A percentile compares a stretch with the other conserved stretches of the same genome.
phyloP scores from a whole-genome alignment of 148 eudicot genomes.

The Persicaria maculosa region DNA sequence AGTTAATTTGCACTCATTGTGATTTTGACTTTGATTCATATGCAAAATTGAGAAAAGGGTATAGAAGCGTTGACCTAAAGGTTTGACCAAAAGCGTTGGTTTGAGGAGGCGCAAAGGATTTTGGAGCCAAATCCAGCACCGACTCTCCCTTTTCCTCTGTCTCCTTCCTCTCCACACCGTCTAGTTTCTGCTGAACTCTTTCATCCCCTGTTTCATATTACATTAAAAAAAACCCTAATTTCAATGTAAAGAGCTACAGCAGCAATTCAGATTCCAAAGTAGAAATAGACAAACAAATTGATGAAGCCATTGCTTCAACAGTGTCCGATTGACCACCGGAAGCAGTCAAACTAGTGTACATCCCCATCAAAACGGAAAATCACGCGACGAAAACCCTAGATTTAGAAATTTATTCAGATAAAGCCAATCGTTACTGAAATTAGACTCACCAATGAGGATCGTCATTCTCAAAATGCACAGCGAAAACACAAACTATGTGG shows the following conservation, averaged over 20 bases:
- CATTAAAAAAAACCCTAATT: not conserved
- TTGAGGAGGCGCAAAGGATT: conserved; percentile 24
- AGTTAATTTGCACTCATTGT: too few relatives aligned
- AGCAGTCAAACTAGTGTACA: not conserved
- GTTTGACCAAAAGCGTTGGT: conserved; percentile 69
- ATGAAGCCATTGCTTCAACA: not conserved
- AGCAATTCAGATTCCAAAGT: not conserved
- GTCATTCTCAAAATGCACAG: conserved; percentile 35
- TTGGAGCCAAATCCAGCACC: conserved; percentile 35
- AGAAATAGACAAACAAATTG: not conserved
- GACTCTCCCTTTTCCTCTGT: conserved; percentile 26
- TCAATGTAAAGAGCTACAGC: not conserved
- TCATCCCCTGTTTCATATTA: conserved; percentile 22
- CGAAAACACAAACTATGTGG: not conserved
- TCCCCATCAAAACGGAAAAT: not conserved
- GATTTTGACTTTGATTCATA: too few relatives aligned
- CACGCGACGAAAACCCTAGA: not conserved
- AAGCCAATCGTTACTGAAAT: conserved; percentile 35
- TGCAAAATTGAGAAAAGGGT: not conserved
- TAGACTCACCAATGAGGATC: conserved; percentile 46
- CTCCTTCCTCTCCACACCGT: not conserved
- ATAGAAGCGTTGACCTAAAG: conserved; percentile 42
- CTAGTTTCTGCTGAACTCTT: not conserved
- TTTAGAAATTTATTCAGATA: not conserved
- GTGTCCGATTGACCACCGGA: too few relatives aligned